Conservation (phyloP, 2,329 filamentous ascomycete species). For the Capronia coronata region DNA sequence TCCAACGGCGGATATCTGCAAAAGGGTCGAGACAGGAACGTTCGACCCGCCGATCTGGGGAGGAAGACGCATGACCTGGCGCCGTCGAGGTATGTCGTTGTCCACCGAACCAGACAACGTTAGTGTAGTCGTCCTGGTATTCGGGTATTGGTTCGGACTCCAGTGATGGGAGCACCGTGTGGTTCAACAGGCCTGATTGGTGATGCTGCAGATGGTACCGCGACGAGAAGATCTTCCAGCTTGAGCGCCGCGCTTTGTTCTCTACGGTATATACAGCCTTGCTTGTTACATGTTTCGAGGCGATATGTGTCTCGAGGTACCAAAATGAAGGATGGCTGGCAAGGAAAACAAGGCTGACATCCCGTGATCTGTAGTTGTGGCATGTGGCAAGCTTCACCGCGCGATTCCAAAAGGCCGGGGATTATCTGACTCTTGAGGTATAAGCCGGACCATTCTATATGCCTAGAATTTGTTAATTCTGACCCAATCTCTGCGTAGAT, state of each 20-base stretch:
- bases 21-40: constrained; percentile 21
- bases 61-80: constrained; percentile 17
- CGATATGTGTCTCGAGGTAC: too few species aligned
- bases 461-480: neutral
- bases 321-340: too few species aligned
- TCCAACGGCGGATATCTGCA: constrained; percentile 24
- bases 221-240: constrained; percentile 25
- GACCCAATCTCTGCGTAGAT: constrained; percentile 2
- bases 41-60: constrained; percentile 18
- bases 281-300: neutral
- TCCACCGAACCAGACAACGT: neutral
- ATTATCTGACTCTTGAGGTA: constrained; percentile 24
- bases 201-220: constrained; percentile 19
- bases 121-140: neutral
- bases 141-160: neutral
- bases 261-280: constrained; percentile 18
- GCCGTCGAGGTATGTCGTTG: constrained; percentile 18
- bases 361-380: constrained; percentile 16
- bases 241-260: constrained; percentile 20
- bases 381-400: constrained; percentile 21
- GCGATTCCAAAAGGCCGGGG: constrained; percentile 21
- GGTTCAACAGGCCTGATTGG: neutral
- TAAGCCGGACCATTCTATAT: neutral
- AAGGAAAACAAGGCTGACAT: neutral
- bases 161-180: neutral